These are phyloP conservation scores for Mollisiaceae sp. DNA, from an alignment of 2,329 filamentous ascomycete species.

Conservation along the genomic window DNA sequence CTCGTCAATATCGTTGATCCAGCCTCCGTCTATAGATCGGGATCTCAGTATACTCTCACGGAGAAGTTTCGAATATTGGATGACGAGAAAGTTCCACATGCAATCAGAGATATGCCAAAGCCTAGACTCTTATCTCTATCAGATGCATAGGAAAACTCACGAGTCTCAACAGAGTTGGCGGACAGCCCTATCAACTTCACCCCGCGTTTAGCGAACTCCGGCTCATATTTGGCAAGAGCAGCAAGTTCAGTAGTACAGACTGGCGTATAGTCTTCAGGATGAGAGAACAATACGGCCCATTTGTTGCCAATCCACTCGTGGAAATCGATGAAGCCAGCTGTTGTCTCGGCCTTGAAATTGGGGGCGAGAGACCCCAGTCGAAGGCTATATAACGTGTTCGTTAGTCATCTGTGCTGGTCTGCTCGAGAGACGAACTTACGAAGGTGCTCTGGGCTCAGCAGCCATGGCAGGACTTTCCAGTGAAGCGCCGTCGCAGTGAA, in stretches of 20 bases:
- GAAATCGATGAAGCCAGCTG: conserved; percentile 77
- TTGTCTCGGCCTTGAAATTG: conserved; percentile 83
- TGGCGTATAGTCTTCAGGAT: conserved; percentile 89
- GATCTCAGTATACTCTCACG: not conserved
- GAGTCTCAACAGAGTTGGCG: conserved; percentile 61
- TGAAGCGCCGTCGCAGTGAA: not conserved
- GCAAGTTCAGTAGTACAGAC: conserved; percentile 95
- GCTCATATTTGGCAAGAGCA: conserved; percentile 85
- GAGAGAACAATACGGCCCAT: conserved; percentile 83
- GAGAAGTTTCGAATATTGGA: not conserved
- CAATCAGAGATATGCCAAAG: conserved; percentile 47
- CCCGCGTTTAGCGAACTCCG: conserved; percentile 82
- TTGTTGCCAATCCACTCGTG: conserved; percentile 78
- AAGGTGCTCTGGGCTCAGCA: conserved; percentile 7
- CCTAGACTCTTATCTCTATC: no score
- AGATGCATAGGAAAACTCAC: not conserved
- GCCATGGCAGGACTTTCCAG: not conserved
- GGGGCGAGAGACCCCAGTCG: conserved; percentile 56
- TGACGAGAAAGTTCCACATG: not conserved
- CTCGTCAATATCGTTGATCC: conserved; percentile 88
- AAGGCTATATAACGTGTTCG: not conserved
- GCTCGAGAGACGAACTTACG: not conserved
- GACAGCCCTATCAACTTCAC: conserved; percentile 90
- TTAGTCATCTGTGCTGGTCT: not conserved
- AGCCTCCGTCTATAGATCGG: conserved; percentile 62